Evolutionary conservation across 148 eudicot species (phyloP), one percentile per base, ranked within the genome.

Genomic region (Cornus kousa): DNA sequence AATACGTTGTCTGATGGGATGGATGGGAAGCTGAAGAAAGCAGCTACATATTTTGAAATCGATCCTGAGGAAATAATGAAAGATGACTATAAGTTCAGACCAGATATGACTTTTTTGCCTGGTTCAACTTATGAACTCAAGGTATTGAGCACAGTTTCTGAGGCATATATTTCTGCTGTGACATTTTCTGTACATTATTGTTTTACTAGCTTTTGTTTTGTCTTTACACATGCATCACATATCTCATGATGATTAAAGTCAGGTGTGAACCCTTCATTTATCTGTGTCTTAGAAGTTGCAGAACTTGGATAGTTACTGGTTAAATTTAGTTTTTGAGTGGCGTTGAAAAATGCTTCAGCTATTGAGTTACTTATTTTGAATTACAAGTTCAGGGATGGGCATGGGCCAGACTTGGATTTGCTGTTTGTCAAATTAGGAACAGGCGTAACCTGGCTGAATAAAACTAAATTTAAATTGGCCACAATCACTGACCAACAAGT

Each of bases 21-120:
- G 91, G 94, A 90, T 60, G 86, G 81, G 40, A 89, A 84, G 78
- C 81, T 95, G 84, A 89, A 86, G 86, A 53, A 90, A 81, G 93
- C 93, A 50, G 97, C 98, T 74, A 73, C 83, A 14, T 87, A 88
- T 73, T 95, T 93, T 84, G 93, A 95, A 72, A 74, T 81, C 40
- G 84, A 86, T 79, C 75, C 80, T 5, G 85, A 85, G 5, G 95
- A 91, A 86, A 67, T 86, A 62, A 65, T 72, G 2, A 60, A 77
- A 68, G 89, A 89, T 0, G 89, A 85, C 82, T 95, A 88, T 78
- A n/a, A 80, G 76, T 95, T 70, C 87, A 90, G 98, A 85, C 85
- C 94, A 9, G 97, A 95, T 84, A 72, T 83, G 77, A 85, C 79
- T 77, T 78, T 89, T 76, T 66, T 22, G 79, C 31, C 76, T 20